Conservation (phyloP, 257 asterid species). For the Forsythia viridissima region DNA sequence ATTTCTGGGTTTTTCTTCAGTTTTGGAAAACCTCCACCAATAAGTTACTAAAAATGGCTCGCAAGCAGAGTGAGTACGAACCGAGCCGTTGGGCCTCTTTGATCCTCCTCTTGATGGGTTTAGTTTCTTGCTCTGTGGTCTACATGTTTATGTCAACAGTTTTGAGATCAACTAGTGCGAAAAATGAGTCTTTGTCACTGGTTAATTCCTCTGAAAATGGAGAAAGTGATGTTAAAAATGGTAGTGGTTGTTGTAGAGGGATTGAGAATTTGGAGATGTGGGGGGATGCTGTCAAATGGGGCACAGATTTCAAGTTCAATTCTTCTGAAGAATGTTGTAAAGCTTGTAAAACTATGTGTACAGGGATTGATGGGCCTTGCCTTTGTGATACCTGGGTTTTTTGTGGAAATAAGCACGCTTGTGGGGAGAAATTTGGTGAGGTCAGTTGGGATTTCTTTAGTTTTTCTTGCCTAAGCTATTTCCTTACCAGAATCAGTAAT, state of each 20-base stretch:
- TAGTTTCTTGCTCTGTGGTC: neutral
- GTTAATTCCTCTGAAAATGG: neutral
- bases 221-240: conserved; percentile 1
- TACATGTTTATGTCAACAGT: neutral
- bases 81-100: neutral
- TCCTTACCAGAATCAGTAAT: no score
- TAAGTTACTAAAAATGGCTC: neutral
- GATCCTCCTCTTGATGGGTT: neutral
- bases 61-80: neutral
- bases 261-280: conserved; percentile 73
- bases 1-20: no score
- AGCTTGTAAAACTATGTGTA: conserved; percentile 85
- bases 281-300: conserved; percentile 96
- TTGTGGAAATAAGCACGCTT: conserved; percentile 70
- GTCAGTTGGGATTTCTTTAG: conserved; percentile 34
- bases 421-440: conserved; percentile 86
- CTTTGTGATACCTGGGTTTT: conserved; percentile 91
- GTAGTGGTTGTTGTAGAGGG: conserved; percentile 74
- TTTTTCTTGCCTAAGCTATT: neutral
- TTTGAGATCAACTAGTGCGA: neutral
- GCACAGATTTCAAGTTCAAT: conserved; percentile 80
- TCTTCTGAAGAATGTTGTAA: conserved; percentile 69
- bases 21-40: no score
- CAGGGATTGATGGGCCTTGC: conserved; percentile 75
- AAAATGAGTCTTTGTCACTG: neutral